Base-by-base conservation (phyloP, 2,329 filamentous ascomycete genomes). In the Chalaropsis thielavioides region DNA sequence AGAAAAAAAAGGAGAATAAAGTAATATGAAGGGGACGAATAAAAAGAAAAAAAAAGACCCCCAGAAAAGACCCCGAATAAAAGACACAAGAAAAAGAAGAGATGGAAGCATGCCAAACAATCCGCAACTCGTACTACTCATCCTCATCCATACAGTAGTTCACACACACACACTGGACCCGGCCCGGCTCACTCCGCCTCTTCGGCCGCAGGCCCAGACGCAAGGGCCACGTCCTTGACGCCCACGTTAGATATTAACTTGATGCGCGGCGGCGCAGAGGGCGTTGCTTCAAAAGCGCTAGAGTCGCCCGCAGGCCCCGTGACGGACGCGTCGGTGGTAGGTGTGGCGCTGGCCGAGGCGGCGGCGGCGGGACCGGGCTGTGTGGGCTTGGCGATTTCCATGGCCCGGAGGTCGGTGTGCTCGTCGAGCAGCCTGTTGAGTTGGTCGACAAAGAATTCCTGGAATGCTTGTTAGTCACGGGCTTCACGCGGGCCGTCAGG, bases 371-470 rank as follows among this genome's bases (percentile, higher is more conserved):
- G 58, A 17, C 19, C 56, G 49, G 11, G 70, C 11, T 71, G 71
- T 3, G 56, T 62, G 38, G 58, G 31, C 58, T 67, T 69, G 19
- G 75, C 75, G 7, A 79, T 77, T 69, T 85, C 83, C 1, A 83
- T 76, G 46, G 82, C 81, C 64, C 74, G 76, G 54, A 86, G 77
- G 70, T 83, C 83, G 1, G 81, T 76, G 68, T 83, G 78, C 19
- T 80, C 77, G 58, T 75, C 75, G 61, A 85, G 69, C 70, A 81
- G 79, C 66, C 82, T 80, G 68, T 81, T 77, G 56, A 81, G 78
- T 69, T 78, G 79, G 24, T 74, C 74, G 63, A 78, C 78, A 73
- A 83, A 85, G 72, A 79, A 84, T 73, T 81, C 78, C 83, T 64
- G 19, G 13, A 2, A 15, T 7, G 40, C 15, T 24, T 86, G 49